These are phyloP conservation scores for Garcia nutans DNA, from an alignment of 345 rosid species.

Conservation along the genomic window DNA sequence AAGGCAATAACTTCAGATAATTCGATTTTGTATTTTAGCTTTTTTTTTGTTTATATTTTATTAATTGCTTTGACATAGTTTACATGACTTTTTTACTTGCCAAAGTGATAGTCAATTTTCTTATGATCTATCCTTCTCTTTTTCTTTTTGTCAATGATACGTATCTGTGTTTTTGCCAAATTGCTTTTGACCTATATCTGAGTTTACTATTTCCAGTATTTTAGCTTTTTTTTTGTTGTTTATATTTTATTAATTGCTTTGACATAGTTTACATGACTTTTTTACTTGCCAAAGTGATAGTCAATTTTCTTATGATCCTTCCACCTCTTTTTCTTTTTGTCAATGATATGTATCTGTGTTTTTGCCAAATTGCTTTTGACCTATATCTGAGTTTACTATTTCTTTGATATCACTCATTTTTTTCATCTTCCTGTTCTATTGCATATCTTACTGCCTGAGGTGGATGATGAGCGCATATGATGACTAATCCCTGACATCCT, in stretches of 20 bases:
- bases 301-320: neutral
- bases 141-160: too few species aligned
- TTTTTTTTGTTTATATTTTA: neutral
- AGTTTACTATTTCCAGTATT: too few species aligned
- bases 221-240: neutral
- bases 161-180: too few species aligned
- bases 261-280: neutral
- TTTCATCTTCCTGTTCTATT: neutral
- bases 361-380: neutral
- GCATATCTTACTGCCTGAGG: neutral
- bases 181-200: too few species aligned
- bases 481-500: neutral
- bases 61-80: neutral
- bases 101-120: neutral
- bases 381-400: neutral
- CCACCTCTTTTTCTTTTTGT: too few species aligned
- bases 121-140: neutral
- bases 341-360: too few species aligned
- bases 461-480: neutral
- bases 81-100: neutral
- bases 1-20: neutral
- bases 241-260: neutral
- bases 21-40: neutral
- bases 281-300: neutral
- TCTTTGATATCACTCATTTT: neutral